Conservation (phyloP, 2,329 filamentous ascomycete species). For the Hortaea werneckii region DNA sequence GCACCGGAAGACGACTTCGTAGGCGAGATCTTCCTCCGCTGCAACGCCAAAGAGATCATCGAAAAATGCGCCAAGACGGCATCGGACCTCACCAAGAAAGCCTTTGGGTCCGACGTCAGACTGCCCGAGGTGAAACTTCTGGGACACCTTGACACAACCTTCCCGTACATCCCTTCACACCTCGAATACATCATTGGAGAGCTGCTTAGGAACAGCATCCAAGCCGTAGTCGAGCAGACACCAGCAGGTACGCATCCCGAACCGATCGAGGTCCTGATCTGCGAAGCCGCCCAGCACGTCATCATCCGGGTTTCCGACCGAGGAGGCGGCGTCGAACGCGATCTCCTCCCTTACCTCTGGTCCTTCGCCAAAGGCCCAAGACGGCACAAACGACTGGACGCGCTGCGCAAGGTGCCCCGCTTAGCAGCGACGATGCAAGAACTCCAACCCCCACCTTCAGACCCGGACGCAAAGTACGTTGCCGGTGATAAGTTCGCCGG, state of each 20-base stretch:
- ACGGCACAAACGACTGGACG: slow-evolving; percentile 66
- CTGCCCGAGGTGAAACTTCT: slow-evolving; percentile 75
- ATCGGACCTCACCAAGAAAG: slow-evolving; percentile 60
- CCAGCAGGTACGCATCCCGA: slow-evolving; percentile 41
- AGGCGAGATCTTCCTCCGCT: slow-evolving; percentile 89
- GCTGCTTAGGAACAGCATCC: slow-evolving; percentile 86
- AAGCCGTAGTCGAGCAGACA: slow-evolving; percentile 65
- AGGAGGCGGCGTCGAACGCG: slow-evolving; percentile 79
- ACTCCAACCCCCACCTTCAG: slow-evolving; percentile 12
- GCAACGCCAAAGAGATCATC: slow-evolving; percentile 81
- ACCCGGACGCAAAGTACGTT: slow-evolving; percentile 6
- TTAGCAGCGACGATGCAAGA: slow-evolving; percentile 88
- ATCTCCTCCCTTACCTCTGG: slow-evolving; percentile 84
- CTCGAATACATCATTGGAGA: slow-evolving; percentile 96
- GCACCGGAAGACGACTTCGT: slow-evolving; percentile 71
- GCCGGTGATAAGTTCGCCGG: slow-evolving; percentile 38
- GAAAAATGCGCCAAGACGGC: slow-evolving; percentile 70
- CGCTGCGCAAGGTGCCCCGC: slow-evolving; percentile 75
- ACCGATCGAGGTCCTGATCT: slow-evolving; percentile 88
- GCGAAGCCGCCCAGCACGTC: slow-evolving; percentile 86
- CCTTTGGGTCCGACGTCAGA: slow-evolving; percentile 59
- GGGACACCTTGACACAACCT: slow-evolving; percentile 80
- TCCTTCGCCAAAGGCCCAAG: slow-evolving; percentile 91
- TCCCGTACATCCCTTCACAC: slow-evolving; percentile 92
- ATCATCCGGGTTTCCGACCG: slow-evolving; percentile 94